A percentile compares a stretch with the other conserved stretches of the same genome.
These are phyloP conservation scores for Pseudonitzschia delicatissima DNA, from an alignment of 108 stramenopile species.

Conservation along the genomic window DNA sequence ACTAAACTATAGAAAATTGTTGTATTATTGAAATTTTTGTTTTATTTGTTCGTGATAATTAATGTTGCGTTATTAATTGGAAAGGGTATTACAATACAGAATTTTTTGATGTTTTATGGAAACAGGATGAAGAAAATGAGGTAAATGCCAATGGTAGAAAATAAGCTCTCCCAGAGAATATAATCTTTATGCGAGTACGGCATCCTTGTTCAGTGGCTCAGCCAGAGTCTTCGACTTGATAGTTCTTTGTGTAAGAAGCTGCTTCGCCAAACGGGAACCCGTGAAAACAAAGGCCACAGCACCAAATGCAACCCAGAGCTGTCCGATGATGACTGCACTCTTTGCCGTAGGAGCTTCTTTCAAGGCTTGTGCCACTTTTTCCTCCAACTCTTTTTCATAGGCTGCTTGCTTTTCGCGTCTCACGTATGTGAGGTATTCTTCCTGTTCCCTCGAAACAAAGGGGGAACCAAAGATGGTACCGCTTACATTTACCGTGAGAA, in stretches of 20 bases:
- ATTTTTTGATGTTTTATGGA: no score
- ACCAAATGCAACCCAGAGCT: slow-evolving; percentile 14
- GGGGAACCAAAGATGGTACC: slow-evolving; percentile 30
- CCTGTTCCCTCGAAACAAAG: slow-evolving; percentile 25
- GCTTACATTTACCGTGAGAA: slow-evolving; percentile 29
- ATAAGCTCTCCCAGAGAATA: not conserved
- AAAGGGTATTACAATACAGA: no score
- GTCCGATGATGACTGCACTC: slow-evolving; percentile 9
- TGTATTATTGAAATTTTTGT: no score
- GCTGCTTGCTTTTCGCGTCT: slow-evolving; percentile 20
- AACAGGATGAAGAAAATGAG: no score
- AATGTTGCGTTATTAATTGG: no score
- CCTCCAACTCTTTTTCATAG: slow-evolving; percentile 17
- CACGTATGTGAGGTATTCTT: slow-evolving; percentile 25
- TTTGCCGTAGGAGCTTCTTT: slow-evolving; percentile 13
- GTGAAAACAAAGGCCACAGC: not conserved
- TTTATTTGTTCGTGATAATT: no score
- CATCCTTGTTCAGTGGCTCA: slow-evolving; percentile 3
- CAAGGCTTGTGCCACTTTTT: slow-evolving; percentile 11
- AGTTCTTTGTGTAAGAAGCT: not conserved
- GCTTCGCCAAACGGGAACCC: not conserved
- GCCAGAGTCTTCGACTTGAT: not conserved
- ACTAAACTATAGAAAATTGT: no score
- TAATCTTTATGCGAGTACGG: not conserved
- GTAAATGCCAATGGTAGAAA: no score